Evolutionary conservation across 2,329 filamentous ascomycete genomes (phyloP).

Genomic region (Penicillium griseofulvum): DNA sequence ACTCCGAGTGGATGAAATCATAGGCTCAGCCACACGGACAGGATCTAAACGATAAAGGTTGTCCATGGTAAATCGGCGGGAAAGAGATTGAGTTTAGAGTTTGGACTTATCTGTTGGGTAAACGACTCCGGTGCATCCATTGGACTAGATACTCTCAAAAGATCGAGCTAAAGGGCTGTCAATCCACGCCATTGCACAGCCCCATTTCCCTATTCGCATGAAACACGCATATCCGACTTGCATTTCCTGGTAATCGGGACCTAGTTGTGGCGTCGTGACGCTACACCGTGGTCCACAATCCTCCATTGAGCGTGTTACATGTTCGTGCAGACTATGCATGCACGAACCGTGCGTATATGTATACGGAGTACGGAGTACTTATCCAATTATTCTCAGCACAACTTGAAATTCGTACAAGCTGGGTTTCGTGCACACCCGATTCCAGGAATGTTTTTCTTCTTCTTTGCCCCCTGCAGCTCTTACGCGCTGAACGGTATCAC

Average conservation of each 20-base stretch:
- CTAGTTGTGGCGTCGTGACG: slow-evolving; percentile 10
- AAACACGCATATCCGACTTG: slow-evolving; percentile 21
- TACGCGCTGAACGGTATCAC: not conserved
- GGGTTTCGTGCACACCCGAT: not conserved
- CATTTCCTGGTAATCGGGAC: slow-evolving; percentile 26
- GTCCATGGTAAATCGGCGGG: not conserved
- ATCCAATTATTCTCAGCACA: not conserved
- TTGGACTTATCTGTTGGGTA: not conserved
- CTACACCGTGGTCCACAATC: slow-evolving; percentile 8
- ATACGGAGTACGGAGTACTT: too few species aligned
- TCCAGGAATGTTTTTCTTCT: not conserved
- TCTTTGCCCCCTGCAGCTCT: not conserved
- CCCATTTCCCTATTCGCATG: not conserved
- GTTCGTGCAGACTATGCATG: not conserved
- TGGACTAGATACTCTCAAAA: not conserved
- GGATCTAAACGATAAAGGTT: too few species aligned
- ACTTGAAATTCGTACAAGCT: not conserved
- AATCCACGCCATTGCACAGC: not conserved
- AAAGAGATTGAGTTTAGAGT: not conserved
- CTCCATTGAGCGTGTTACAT: slow-evolving; percentile 17
- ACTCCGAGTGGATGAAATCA: not conserved
- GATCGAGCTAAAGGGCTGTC: not conserved
- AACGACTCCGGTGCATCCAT: not conserved
- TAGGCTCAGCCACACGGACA: not conserved
- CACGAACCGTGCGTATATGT: not conserved